Evolutionary conservation across 1,284 basidiomycete genomes (phyloP), one percentile per base, ranked within the genome.

Genomic region (Sutorius eximius): DNA sequence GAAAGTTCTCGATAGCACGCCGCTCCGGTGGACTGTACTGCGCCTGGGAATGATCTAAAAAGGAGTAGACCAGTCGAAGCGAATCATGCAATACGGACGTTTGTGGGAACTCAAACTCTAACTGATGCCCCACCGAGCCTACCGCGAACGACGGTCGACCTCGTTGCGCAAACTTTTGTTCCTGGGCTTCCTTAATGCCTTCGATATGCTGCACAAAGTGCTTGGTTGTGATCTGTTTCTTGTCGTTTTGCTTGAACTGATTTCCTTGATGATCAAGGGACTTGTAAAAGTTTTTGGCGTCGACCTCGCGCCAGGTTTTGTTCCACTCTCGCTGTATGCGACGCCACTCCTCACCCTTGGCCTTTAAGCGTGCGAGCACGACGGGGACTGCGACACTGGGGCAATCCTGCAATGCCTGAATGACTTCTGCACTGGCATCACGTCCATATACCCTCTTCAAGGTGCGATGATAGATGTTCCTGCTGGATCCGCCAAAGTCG

Each of bases 311-410:
- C 97, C 97, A 99, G 22, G 95, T 95, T 58, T 91, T 86, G 75
- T 91, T 94, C 94, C 95, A 99, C 72, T 98, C 96, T 50, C 95
- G 82, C 73, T 97, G 92, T 24, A 91, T 87, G 34, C 91, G 82
- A 71, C 93, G 89, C 97, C 97, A 99, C 70, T 99, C 97, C 61
- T 98, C 95, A 71, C 98, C 93, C 74, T 97, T 98, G 69, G 89
- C 87, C 77, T 94, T 96, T 55, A 99, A 79, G 15, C 97, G 86
- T 38, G 85, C 79, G 8, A 99, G 82, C 6, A 99, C 93, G 59
- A 99, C 93, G 3, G 96, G 95, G 8, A 98, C 87, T 0, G 96
- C 87, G 41, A 94, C 87, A 49, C 83, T 85, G 0, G 97, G 97
- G 64, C 87, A 91, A 54, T 99, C 96, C 73, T 98, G 95, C 54